A percentile compares a stretch with the other conserved stretches of the same genome.
Conservation (phyloP, 441 rosid species). For the Raphanus hybrid region DNA sequence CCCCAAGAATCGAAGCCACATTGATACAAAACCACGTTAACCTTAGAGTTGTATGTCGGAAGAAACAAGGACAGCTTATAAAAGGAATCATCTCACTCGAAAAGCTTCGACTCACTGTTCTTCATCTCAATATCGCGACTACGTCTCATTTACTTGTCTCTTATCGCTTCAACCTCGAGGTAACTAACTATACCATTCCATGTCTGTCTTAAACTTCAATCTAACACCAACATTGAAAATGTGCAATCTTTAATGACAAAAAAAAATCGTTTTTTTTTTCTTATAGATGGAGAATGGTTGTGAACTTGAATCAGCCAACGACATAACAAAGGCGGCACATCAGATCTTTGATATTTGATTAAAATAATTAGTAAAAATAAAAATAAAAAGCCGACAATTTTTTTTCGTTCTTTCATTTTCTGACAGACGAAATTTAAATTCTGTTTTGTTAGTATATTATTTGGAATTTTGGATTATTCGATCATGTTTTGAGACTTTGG, state of each 20-base stretch:
- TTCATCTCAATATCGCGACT: constrained; percentile 80
- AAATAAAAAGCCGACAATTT: not conserved
- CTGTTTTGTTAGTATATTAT: not conserved
- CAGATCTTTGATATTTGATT: constrained; percentile 52
- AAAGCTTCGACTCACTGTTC: constrained; percentile 66
- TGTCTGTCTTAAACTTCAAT: not conserved
- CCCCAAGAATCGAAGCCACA: constrained; percentile 63
- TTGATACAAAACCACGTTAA: constrained; percentile 69
- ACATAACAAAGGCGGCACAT: constrained; percentile 66
- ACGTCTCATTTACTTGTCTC: constrained; percentile 48
- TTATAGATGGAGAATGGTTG: constrained; percentile 74
- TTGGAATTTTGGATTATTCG: not conserved
- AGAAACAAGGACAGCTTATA: constrained; percentile 69
- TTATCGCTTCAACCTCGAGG: constrained; percentile 91
- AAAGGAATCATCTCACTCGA: constrained; percentile 74
- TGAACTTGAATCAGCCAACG: constrained; percentile 65
- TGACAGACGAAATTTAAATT: not conserved
- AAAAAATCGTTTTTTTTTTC: too few relatives aligned
- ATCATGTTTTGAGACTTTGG: constrained; percentile 14
- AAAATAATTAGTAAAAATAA: too few relatives aligned
- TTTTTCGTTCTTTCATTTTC: too few relatives aligned
- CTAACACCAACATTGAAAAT: constrained; percentile 5
- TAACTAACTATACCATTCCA: constrained; percentile 32
- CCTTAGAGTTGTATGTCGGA: constrained; percentile 64
- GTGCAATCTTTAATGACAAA: not conserved